Conservation (phyloP, 2,329 filamentous ascomycete species). For the Penicillium crustosum region DNA sequence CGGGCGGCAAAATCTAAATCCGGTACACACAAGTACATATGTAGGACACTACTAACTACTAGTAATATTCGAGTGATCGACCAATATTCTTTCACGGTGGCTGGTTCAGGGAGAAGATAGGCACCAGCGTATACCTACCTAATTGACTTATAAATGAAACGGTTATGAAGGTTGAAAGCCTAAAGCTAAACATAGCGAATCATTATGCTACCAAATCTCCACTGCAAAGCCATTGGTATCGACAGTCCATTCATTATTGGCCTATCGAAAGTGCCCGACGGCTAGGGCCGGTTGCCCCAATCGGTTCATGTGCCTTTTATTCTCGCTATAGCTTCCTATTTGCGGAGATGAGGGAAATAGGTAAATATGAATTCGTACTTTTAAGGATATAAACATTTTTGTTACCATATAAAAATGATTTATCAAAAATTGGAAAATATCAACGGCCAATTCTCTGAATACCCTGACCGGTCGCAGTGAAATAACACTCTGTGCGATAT, state of each 20-base stretch:
- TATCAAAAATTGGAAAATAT: background rate
- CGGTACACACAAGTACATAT: background rate
- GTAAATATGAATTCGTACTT: background rate
- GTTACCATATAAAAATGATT: background rate
- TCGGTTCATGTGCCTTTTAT: background rate
- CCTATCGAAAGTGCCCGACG: constrained; percentile 6
- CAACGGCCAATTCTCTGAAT: background rate
- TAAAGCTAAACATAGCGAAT: constrained; percentile 7
- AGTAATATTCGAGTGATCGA: background rate
- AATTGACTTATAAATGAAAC: background rate
- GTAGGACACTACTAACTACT: background rate
- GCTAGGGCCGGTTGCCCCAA: constrained; percentile 9
- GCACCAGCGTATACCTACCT: constrained; percentile 4
- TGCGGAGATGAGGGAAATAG: background rate
- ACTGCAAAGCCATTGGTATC: background rate
- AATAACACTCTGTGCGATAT: background rate
- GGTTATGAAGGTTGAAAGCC: background rate
- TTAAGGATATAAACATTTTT: background rate
- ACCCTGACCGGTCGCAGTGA: background rate
- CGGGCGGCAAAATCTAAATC: background rate
- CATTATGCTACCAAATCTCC: background rate
- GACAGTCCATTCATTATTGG: background rate
- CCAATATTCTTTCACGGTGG: constrained; percentile 9
- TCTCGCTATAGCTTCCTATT: background rate
- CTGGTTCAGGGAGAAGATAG: constrained; percentile 23